A percentile compares a stretch with the other conserved stretches of the same genome.
These are phyloP conservation scores for Corchorus capsularis DNA, from an alignment of 345 rosid genomes.

Conservation along the genomic window DNA sequence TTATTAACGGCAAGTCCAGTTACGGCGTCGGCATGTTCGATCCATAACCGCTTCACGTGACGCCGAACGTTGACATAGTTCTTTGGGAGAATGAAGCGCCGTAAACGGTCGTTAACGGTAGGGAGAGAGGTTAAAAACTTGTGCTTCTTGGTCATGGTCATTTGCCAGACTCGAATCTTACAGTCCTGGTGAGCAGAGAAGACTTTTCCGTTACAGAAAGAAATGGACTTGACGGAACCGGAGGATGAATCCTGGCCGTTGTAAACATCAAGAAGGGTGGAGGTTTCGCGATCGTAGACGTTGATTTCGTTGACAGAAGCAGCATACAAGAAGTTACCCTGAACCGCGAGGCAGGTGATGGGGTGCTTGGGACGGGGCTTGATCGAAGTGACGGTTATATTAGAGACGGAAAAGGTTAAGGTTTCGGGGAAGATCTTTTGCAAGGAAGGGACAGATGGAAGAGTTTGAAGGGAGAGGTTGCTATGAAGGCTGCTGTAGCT, in stretches of 20 bases:
- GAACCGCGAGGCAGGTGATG: slow-evolving; percentile 64
- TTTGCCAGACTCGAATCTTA: slow-evolving; percentile 84
- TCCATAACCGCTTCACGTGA: slow-evolving; percentile 72
- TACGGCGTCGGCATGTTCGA: slow-evolving; percentile 92
- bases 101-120: slow-evolving; percentile 72
- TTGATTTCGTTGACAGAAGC: slow-evolving; percentile 64
- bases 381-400: slow-evolving; percentile 38
- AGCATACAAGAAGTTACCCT: slow-evolving; percentile 54
- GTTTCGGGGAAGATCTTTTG: slow-evolving; percentile 54
- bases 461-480: slow-evolving; percentile 75
- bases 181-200: slow-evolving; percentile 87
- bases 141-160: slow-evolving; percentile 44
- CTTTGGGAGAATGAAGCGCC: slow-evolving; percentile 69
- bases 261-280: slow-evolving; percentile 47
- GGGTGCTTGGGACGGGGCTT: slow-evolving; percentile 46
- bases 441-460: slow-evolving; percentile 79
- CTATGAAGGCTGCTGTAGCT: slow-evolving; percentile 53
- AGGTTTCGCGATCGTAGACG: slow-evolving; percentile 59
- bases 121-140: slow-evolving; percentile 61
- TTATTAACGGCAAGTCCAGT: slow-evolving; percentile 61
- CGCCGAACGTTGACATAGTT: slow-evolving; percentile 85
- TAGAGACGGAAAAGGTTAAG: slow-evolving; percentile 42
- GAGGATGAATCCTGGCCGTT: slow-evolving; percentile 51
- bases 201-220: slow-evolving; percentile 58
- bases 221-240: slow-evolving; percentile 68